Conservation (phyloP, 2,329 filamentous ascomycete genomes). For the Claviceps spartinae region DNA sequence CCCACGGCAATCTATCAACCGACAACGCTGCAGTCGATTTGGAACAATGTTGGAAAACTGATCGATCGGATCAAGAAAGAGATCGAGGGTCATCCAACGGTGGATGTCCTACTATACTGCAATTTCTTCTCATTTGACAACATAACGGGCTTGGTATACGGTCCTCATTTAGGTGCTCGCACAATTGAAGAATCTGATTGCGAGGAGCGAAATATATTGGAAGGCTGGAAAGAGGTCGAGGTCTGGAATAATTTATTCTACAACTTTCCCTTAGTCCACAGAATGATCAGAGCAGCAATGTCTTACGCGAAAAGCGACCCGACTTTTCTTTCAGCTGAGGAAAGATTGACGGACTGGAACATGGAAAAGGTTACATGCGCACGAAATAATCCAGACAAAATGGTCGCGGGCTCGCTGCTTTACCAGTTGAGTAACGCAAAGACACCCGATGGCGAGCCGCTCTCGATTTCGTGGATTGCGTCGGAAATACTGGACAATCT, state of each 20-base stretch:
- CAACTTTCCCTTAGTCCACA: conserved; percentile 1
- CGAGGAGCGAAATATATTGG: conserved; percentile 2
- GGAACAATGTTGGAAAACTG: background rate
- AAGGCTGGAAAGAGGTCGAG: conserved; percentile 3
- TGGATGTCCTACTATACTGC: conserved; percentile 1
- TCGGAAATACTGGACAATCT: conserved; percentile 5
- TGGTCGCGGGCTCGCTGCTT: conserved; percentile 1
- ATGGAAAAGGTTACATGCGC: background rate
- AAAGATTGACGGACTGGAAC: conserved; percentile 4
- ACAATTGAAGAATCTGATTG: conserved; percentile 1
- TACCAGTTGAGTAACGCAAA: conserved; percentile 2
- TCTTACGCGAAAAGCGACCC: background rate
- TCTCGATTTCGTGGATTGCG: conserved; percentile 1
- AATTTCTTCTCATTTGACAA: conserved; percentile 6
- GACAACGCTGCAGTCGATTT: background rate
- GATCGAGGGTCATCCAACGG: background rate
- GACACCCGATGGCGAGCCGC: background rate
- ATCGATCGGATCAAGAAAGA: background rate
- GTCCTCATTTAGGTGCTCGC: background rate
- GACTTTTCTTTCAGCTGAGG: conserved; percentile 3
- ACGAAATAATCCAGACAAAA: background rate
- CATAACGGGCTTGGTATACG: conserved; percentile 2
- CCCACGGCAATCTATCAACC: conserved; percentile 1
- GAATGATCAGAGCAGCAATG: background rate
- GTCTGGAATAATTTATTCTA: conserved; percentile 4